These are phyloP conservation scores for Clonostachys rhizophaga DNA, from an alignment of 2,329 filamentous ascomycete genomes.

Conservation along the genomic window DNA sequence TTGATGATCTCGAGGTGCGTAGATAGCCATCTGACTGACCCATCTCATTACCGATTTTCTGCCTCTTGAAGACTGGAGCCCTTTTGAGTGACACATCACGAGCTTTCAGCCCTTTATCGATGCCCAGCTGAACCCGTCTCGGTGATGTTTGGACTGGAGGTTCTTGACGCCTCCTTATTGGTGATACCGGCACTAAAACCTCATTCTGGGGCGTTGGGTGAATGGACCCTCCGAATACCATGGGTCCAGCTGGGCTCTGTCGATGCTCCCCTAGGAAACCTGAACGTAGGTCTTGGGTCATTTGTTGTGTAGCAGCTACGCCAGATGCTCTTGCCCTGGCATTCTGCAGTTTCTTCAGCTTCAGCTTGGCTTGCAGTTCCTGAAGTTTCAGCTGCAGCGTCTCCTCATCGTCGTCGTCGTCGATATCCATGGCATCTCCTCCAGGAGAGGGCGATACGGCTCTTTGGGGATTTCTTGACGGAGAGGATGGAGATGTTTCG, in stretches of 20 bases:
- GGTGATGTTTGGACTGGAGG: constrained; percentile 64
- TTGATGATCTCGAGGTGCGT: constrained; percentile 7
- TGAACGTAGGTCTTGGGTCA: neutral
- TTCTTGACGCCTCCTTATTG: constrained; percentile 57
- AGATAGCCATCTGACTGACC: constrained; percentile 1
- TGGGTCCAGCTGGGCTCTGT: neutral
- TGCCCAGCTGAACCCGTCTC: constrained; percentile 74
- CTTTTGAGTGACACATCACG: constrained; percentile 81
- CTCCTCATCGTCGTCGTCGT: constrained; percentile 82
- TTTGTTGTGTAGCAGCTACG: no score
- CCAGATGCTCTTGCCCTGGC: constrained; percentile 15
- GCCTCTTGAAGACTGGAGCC: constrained; percentile 35
- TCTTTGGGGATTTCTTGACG: constrained; percentile 35
- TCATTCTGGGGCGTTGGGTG: neutral
- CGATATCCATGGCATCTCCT: constrained; percentile 20
- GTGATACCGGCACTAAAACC: constrained; percentile 72
- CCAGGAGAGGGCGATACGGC: no score
- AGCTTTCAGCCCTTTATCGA: constrained; percentile 81
- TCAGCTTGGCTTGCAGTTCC: constrained; percentile 83
- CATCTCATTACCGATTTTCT: neutral
- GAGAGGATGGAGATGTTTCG: constrained; percentile 63
- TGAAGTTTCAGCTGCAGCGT: constrained; percentile 80
- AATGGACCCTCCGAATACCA: neutral
- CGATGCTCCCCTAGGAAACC: no score
- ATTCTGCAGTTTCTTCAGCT: constrained; percentile 80